Base-by-base conservation (phyloP, 2,329 filamentous ascomycete species). In the Xylariaceae sp. region DNA sequence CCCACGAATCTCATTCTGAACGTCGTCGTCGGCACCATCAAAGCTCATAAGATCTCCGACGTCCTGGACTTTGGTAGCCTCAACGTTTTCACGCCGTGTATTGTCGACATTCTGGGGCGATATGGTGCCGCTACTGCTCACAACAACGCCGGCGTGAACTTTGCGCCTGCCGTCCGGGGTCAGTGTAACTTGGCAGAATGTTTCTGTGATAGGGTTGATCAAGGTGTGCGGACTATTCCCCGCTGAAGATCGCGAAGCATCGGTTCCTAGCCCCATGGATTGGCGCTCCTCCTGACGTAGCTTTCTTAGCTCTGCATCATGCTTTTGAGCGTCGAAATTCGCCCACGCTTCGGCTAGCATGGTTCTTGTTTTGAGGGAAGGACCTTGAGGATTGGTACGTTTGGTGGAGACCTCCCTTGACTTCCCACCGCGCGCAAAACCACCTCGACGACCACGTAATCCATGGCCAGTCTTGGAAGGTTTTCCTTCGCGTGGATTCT, bases 161-260 rank as follows among this genome's bases (percentile, higher is more conserved):
- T 56, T 56, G 39, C 64, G 65, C 32, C 40, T 45, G 27, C 64
- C 64, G 2, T 47, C 6, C 4, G 53, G 26, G 39, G 54, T 55
- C n/a, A 67, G 19, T 11, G 57, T 64, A 44, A 64, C 64, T 8
- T 61, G 61, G 1, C 52, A 61, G 32, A 58, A 66, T n/a, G 60
- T 64, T 27, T 67, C 64, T 11, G 41, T 27, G 27, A 58, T 57
- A 3, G 43, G 7, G 26, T 53, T 49, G 27, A 46, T 46, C 31
- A 26, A 27, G 32, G 42, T 19, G 8, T 34, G 19, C 3, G 26
- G 30, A 29, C 37, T 31, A 34, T 7, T 30, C 31, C 9, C 3
- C 3, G n/a, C 9, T 2, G 26, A 32, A 30, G 37, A 8, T 29
- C 31, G 19, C 6, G 41, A 31, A 47, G 49, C 32, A 6, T 41